These are phyloP conservation scores for Backusella sp. DNA, from an alignment of 192 early-diverging fungal genomes.

Conservation along the genomic window DNA sequence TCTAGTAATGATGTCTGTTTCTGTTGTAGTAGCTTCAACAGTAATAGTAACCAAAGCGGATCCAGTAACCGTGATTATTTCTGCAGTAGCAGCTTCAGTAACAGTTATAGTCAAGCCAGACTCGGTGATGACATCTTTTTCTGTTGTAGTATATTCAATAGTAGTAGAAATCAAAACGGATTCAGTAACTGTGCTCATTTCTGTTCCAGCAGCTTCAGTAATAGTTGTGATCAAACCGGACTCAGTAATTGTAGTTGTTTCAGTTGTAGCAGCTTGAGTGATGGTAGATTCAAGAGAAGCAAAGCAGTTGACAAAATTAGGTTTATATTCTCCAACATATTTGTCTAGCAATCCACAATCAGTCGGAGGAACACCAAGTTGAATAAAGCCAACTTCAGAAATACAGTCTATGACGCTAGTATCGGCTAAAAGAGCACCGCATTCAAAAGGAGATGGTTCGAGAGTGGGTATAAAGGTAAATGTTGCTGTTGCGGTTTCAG, in stretches of 20 bases:
- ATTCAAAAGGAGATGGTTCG: background rate
- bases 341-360: background rate
- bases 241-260: background rate
- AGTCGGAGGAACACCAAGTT: background rate
- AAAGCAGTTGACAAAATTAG: background rate
- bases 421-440: background rate
- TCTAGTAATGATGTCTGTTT: background rate
- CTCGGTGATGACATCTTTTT: background rate
- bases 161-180: background rate
- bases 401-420: background rate
- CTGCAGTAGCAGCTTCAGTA: background rate
- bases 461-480: background rate
- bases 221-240: background rate
- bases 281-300: background rate
- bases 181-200: background rate
- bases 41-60: background rate
- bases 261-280: background rate
- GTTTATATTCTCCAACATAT: background rate
- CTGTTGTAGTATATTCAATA: background rate
- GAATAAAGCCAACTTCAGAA: background rate
- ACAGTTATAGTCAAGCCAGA: background rate
- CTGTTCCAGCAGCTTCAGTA: background rate
- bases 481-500: background rate
- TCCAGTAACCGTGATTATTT: background rate
- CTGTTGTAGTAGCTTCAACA: background rate